phyloP scores from a whole-genome alignment of 345 rosid species.

The Rhodamnia rubescens region DNA sequence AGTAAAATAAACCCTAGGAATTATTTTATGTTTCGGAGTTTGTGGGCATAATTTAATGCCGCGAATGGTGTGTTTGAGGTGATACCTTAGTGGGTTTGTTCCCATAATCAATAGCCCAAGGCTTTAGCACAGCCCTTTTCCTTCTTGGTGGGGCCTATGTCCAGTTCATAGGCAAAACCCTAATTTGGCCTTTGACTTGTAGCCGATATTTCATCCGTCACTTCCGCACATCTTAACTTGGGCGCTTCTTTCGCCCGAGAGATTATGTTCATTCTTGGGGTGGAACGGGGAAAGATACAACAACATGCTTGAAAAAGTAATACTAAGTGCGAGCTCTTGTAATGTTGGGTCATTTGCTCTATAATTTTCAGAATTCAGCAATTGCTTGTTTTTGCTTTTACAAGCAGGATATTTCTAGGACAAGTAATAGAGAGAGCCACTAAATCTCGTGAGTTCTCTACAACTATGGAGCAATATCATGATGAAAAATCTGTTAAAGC shows the following conservation, averaged over 20 bases:
- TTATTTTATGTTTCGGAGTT: neutral
- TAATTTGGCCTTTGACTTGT: neutral
- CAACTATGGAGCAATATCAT: no score
- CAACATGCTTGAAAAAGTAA: no score
- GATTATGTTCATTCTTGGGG: neutral
- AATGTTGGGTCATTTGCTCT: neutral
- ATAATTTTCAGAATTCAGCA: no score
- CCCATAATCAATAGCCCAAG: neutral
- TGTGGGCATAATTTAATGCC: neutral
- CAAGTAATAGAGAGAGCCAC: no score
- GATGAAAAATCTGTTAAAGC: no score
- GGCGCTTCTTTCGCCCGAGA: neutral
- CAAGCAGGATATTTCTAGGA: no score
- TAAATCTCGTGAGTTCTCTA: no score
- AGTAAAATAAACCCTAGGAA: neutral
- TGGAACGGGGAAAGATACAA: no score
- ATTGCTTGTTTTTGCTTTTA: no score
- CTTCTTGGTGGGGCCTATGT: neutral
- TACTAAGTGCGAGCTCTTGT: no score
- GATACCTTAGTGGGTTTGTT: neutral
- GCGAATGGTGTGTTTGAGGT: neutral
- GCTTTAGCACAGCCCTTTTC: neutral
- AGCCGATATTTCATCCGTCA: neutral
- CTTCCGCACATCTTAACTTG: neutral
- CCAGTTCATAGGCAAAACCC: conserved; percentile 2